These are phyloP conservation scores for Ogataea trehalophila DNA, from an alignment of 805 yeast species.

Conservation along the genomic window DNA sequence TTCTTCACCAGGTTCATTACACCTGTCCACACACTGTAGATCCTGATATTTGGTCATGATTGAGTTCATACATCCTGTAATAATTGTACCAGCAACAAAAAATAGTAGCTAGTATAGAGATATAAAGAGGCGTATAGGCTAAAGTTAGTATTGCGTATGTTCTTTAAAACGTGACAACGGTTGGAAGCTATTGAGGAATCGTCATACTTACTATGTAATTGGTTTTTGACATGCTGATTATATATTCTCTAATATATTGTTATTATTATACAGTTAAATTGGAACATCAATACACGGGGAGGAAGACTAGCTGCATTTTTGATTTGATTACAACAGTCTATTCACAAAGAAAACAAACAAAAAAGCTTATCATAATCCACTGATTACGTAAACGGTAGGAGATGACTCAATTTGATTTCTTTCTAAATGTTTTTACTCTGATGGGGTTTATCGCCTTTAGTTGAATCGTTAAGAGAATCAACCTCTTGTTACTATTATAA, in stretches of 20 bases:
- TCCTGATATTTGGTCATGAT: conserved; percentile 73
- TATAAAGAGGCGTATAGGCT: neutral
- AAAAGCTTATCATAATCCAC: too few species aligned
- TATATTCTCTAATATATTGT: too few species aligned
- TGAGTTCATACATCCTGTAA: conserved; percentile 70
- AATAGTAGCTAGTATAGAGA: conserved; percentile 23
- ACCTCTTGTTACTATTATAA: neutral
- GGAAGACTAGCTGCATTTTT: too few species aligned
- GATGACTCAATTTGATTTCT: neutral
- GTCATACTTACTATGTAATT: neutral
- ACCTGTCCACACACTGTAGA: conserved; percentile 60
- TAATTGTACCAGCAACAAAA: conserved; percentile 47
- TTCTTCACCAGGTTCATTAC: conserved; percentile 44
- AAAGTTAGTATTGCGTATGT: neutral
- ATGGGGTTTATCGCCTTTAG: too few species aligned
- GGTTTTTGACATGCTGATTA: neutral
- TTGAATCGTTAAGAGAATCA: too few species aligned
- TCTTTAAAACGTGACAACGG: too few species aligned
- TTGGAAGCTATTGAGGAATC: neutral
- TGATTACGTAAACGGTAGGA: neutral
- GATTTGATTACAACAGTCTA: too few species aligned
- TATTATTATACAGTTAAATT: too few species aligned
- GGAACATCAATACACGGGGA: too few species aligned
- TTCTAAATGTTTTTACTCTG: too few species aligned
- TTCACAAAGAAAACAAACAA: too few species aligned